These are phyloP conservation scores for Coemansia asiatica DNA, from an alignment of 192 early-diverging fungal species.

Conservation along the genomic window DNA sequence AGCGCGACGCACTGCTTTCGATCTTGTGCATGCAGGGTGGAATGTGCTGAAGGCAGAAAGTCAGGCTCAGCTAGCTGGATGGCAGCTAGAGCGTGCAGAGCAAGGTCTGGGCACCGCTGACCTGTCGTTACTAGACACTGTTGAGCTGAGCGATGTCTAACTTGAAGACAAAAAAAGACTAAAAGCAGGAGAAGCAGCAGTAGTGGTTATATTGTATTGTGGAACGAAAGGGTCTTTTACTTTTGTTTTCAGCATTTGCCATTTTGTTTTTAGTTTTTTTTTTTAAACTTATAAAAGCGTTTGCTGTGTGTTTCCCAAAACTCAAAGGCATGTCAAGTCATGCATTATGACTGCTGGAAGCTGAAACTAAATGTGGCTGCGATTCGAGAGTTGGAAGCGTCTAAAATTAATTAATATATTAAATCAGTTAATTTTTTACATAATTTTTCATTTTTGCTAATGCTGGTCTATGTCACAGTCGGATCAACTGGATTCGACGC, in stretches of 20 bases:
- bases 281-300: too few relatives aligned
- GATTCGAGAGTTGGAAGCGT: too few relatives aligned
- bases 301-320: too few relatives aligned
- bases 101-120: conserved; percentile 30
- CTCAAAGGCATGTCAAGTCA: too few relatives aligned
- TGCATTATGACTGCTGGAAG: too few relatives aligned
- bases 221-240: too few relatives aligned
- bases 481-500: conserved; percentile 90
- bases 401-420: too few relatives aligned
- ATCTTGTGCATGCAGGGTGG: conserved; percentile 35
- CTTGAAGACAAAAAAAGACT: not conserved
- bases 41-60: conserved; percentile 38
- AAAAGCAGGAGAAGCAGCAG: not conserved
- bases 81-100: conserved; percentile 54
- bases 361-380: too few relatives aligned
- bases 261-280: too few relatives aligned
- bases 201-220: not conserved
- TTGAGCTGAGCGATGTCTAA: conserved; percentile 13
- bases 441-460: conserved; percentile 8
- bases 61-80: conserved; percentile 39
- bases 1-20: conserved; percentile 36
- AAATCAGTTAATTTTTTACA: too few relatives aligned
- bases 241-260: too few relatives aligned
- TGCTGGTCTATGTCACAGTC: conserved; percentile 78
- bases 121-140: conserved; percentile 21